Base-by-base conservation (phyloP, 2,329 filamentous ascomycete genomes). In the Fusarium papillatum region DNA sequence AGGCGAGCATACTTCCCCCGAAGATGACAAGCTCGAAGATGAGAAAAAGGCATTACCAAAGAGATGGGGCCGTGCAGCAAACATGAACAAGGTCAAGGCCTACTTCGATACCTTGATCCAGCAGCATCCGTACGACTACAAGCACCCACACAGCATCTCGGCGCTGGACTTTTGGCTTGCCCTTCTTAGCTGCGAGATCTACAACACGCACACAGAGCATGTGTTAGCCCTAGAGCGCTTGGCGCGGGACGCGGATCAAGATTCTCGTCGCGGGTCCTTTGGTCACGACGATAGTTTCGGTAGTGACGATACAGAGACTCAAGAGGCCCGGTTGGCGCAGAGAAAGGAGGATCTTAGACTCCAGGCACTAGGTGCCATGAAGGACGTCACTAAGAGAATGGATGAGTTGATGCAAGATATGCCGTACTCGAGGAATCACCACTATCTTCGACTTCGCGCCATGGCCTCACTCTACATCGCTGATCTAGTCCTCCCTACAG, bases 51-150 rank as follows among this genome's bases (percentile, higher is more conserved):
- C 48, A 22, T 64, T 10, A 24, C 55, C 64, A 53, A 72, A 31
- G 73, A 76, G 50, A 78, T 89, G 87, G 88, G 87, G 87, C 41
- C 81, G 82, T 1, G 83, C 87, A 1, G 82, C 82, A 69, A 90
- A 89, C 78, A 81, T 89, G 68, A 82, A 82, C 9, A 84, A 82
- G 5, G 84, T 90, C 3, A 84, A 84, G 43, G 81, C 83, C 6
- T 98, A 96, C 83, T 95, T 97, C 80, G 93, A 96, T 75, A 90
- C 89, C 34, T 87, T 98, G 71, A 94, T 96, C 63, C 88, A 95
- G 76, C 93, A 95, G 80, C 90, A 96, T 83, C 93, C 95, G 9
- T 93, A 93, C 86, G 90, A 92, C 78, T 88, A 90, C 78, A 87
- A 87, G 71, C 87, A 88, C 7, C 91, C 92, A 1, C 85, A 90